Conservation (phyloP, 495 filamentous ascomycete species). For the Podospora comata region DNA sequence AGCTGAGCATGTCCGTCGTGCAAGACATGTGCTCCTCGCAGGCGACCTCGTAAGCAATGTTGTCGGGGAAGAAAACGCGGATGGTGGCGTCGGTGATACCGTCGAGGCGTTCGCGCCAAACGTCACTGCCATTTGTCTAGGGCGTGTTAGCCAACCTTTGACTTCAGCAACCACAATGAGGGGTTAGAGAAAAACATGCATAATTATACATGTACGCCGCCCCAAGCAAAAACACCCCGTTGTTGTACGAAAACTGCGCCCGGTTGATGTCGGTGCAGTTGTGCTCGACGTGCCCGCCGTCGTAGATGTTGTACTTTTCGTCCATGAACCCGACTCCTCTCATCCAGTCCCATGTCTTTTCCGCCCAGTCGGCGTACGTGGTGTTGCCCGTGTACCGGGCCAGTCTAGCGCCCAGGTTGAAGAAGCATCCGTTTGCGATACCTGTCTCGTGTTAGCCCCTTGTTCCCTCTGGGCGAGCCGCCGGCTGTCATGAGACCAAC, state of each 20-base stretch:
- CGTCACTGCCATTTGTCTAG: slow-evolving; percentile 54
- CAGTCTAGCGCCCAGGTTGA: slow-evolving; percentile 76
- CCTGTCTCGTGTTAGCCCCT: slow-evolving; percentile 29
- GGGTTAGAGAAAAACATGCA: slow-evolving; percentile 30
- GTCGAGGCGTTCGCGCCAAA: slow-evolving; percentile 58
- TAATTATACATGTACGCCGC: slow-evolving; percentile 77
- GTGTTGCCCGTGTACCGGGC: slow-evolving; percentile 73
- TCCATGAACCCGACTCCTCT: slow-evolving; percentile 60
- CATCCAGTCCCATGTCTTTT: slow-evolving; percentile 72
- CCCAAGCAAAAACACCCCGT: slow-evolving; percentile 66
- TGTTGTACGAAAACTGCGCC: slow-evolving; percentile 76
- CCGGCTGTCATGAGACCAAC: slow-evolving; percentile 32
- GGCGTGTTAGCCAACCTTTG: not conserved
- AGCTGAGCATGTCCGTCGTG: slow-evolving; percentile 74
- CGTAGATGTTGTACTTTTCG: slow-evolving; percentile 62
- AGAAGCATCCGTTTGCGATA: slow-evolving; percentile 82
- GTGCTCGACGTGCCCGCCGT: slow-evolving; percentile 63
- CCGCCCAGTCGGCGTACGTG: slow-evolving; percentile 75
- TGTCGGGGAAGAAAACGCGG: slow-evolving; percentile 57
- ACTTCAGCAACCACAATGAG: not conserved
- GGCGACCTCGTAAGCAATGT: slow-evolving; percentile 57
- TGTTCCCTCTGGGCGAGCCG: not conserved
- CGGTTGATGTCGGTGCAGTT: slow-evolving; percentile 63
- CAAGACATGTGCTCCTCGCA: slow-evolving; percentile 65
- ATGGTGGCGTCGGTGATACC: slow-evolving; percentile 59